Evolutionary conservation across 2,329 filamentous ascomycete genomes (phyloP).

Genomic region (Paraconiothyrium sp.): DNA sequence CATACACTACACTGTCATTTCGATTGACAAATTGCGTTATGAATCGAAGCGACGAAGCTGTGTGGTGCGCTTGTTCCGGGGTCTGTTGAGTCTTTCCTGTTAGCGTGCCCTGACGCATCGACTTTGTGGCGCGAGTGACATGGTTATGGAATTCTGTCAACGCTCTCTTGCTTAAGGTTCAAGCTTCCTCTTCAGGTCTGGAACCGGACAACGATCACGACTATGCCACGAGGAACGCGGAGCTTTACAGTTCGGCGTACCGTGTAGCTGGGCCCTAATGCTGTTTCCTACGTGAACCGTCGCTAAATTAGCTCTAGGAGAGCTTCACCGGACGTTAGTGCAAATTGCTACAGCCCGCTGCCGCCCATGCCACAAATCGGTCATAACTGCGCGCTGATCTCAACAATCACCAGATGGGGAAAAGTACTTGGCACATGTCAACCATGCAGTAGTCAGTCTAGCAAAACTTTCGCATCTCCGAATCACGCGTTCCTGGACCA

Average conservation of each 20-base stretch:
- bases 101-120: not conserved
- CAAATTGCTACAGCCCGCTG: not conserved
- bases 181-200: constrained; percentile 1
- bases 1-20: not conserved
- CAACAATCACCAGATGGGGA: not conserved
- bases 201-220: not conserved
- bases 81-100: not conserved
- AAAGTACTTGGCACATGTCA: constrained; percentile 2
- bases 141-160: not conserved
- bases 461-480: constrained; percentile 3
- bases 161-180: not conserved
- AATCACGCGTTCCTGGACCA: constrained; percentile 8
- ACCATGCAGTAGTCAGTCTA: not conserved
- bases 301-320: not conserved
- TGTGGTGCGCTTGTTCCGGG: not conserved
- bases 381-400: not conserved
- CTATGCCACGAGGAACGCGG: not conserved
- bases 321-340: constrained; percentile 5
- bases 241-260: not conserved
- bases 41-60: not conserved
- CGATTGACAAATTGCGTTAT: not conserved
- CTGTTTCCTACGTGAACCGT: not conserved
- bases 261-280: not conserved
- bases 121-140: not conserved
- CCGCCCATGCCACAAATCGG: not conserved